Percentiles rank a stretch among this genome's conserved stretches.
phyloP scores from a whole-genome alignment of 1,139 yeast species.

The Diutina rugosa region DNA sequence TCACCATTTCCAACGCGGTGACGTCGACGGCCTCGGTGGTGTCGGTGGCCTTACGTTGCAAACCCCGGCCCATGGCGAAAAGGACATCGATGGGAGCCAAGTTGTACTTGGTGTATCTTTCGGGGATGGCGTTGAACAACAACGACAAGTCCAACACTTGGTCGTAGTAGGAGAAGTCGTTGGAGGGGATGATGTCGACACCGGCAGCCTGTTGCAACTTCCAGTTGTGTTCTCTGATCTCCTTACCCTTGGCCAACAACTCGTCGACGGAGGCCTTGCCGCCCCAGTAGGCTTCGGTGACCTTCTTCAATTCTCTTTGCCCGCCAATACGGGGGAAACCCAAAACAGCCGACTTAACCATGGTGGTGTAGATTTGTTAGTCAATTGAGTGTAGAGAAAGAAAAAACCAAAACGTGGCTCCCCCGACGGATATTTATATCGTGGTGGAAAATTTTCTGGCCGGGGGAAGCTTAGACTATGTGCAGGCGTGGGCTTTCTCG shows the following conservation, averaged over 20 bases:
- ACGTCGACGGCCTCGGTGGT: conserved; percentile 87
- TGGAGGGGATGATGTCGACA: conserved; percentile 92
- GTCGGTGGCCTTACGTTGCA: conserved; percentile 92
- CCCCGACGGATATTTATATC: too few relatives aligned
- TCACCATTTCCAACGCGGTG: conserved; percentile 98
- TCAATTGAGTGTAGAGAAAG: background rate
- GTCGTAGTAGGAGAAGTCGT: conserved; percentile 96
- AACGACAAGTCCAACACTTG: conserved; percentile 90
- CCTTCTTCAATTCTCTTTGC: conserved; percentile 97
- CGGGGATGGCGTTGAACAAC: conserved; percentile 91
- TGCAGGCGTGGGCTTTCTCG: too few relatives aligned
- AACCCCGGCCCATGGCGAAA: conserved; percentile 99
- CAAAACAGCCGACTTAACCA: conserved; percentile 94
- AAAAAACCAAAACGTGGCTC: background rate
- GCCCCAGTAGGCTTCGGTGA: conserved; percentile 97
- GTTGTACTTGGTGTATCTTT: conserved; percentile 87
- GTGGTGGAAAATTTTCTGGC: too few relatives aligned
- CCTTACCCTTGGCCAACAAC: conserved; percentile 85
- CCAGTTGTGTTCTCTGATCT: conserved; percentile 94
- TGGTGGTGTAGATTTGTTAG: conserved; percentile 10
- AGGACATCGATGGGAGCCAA: conserved; percentile 83
- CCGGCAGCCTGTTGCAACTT: conserved; percentile 95
- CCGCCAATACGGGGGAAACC: conserved; percentile 99
- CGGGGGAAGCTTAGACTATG: too few relatives aligned
- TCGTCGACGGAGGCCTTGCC: conserved; percentile 86